Conservation (phyloP, 2,329 filamentous ascomycete species). For the Pseudophaeomoniella oleicola region DNA sequence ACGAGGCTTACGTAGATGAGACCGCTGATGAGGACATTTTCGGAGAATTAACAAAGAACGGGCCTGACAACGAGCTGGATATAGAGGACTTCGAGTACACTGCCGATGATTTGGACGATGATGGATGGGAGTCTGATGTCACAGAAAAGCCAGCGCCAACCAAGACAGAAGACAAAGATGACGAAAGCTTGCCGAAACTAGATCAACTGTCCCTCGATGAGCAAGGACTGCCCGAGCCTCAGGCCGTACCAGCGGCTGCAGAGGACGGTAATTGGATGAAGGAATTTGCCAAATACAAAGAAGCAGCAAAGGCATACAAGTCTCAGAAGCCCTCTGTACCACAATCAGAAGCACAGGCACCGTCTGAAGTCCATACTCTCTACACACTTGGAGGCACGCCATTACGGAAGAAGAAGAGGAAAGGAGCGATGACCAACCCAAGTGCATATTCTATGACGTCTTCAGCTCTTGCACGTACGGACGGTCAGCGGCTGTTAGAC, state of each 20-base stretch:
- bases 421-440: constrained; percentile 77
- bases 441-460: constrained; percentile 88
- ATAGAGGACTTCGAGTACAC: constrained; percentile 62
- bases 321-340: constrained; percentile 20
- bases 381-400: constrained; percentile 50
- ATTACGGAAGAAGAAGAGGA: constrained; percentile 73
- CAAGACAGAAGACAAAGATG: neutral
- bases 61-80: constrained; percentile 54
- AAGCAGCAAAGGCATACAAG: constrained; percentile 39
- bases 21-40: constrained; percentile 75
- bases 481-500: constrained; percentile 73
- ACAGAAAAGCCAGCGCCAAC: constrained; percentile 56
- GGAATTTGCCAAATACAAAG: constrained; percentile 91
- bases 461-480: constrained; percentile 72
- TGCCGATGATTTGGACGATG: constrained; percentile 46
- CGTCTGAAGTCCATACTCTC: constrained; percentile 20
- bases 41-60: constrained; percentile 52
- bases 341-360: constrained; percentile 13
- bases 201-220: constrained; percentile 1
- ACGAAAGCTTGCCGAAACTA: constrained; percentile 1
- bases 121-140: constrained; percentile 88
- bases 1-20: constrained; percentile 82
- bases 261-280: constrained; percentile 76
- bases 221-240: neutral
- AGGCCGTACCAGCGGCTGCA: constrained; percentile 21